These are phyloP conservation scores for Caulochytrium protostelioides DNA, from an alignment of 371 early-diverging fungal genomes.

Conservation along the genomic window DNA sequence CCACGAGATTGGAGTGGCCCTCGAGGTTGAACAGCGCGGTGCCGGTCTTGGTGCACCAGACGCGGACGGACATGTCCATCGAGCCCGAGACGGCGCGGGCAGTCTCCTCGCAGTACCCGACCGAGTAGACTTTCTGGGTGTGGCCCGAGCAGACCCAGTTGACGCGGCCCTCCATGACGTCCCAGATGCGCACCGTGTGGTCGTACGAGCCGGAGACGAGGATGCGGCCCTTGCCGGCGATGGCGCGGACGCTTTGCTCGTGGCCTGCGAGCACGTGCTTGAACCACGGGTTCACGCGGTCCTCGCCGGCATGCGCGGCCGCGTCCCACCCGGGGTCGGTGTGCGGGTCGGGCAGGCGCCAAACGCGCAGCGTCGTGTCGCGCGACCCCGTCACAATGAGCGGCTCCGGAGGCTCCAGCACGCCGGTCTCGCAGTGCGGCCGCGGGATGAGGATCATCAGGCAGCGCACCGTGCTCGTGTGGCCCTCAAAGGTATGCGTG, in stretches of 20 bases:
- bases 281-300: constrained; percentile 20
- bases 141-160: constrained; percentile 60
- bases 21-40: constrained; percentile 45
- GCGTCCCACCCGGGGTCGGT: constrained; percentile 4
- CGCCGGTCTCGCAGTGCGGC: background rate
- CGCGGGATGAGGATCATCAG: constrained; percentile 61
- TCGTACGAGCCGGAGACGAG: constrained; percentile 94
- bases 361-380: constrained; percentile 82
- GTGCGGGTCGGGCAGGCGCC: constrained; percentile 64
- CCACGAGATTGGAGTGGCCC: constrained; percentile 78
- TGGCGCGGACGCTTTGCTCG: constrained; percentile 72
- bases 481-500: constrained; percentile 73
- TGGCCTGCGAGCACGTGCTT: constrained; percentile 67
- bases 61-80: constrained; percentile 85
- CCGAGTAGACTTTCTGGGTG: constrained; percentile 73
- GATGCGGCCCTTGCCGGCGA: constrained; percentile 68
- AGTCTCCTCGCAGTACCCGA: constrained; percentile 64
- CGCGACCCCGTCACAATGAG: constrained; percentile 89
- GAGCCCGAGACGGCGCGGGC: constrained; percentile 77
- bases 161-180: constrained; percentile 42
- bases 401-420: constrained; percentile 10
- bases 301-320: background rate
- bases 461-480: constrained; percentile 87
- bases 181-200: constrained; percentile 81
- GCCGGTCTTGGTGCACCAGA: constrained; percentile 87